Evolutionary conservation across 2,329 filamentous ascomycete species (phyloP).

Genomic region (Phoma sp.): DNA sequence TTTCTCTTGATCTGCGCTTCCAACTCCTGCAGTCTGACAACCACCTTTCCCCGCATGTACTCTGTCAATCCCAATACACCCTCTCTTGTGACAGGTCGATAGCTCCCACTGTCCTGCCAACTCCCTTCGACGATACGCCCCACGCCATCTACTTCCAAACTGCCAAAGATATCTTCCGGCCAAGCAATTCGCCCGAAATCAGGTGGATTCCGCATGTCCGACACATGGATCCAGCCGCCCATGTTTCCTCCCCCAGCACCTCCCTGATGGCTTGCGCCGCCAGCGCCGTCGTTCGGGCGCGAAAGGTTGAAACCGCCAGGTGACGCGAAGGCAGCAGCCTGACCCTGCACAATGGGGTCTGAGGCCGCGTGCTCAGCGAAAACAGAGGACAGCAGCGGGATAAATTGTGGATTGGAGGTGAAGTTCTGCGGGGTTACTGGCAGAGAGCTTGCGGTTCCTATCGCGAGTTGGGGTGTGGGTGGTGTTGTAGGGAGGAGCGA

Average conservation of each 20-base stretch:
- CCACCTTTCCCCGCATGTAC: constrained; percentile 31
- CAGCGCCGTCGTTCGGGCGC: constrained; percentile 51
- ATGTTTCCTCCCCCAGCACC: constrained; percentile 63
- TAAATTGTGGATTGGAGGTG: constrained; percentile 62
- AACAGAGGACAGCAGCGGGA: constrained; percentile 62
- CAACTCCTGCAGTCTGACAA: constrained; percentile 25
- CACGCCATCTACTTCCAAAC: constrained; percentile 64
- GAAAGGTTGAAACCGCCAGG: constrained; percentile 62
- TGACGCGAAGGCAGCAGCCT: constrained; percentile 66
- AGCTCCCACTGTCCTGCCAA: constrained; percentile 68
- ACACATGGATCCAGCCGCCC: constrained; percentile 69
- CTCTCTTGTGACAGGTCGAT: constrained; percentile 64
- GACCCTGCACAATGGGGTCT: constrained; percentile 63
- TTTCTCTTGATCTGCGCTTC: constrained; percentile 29
- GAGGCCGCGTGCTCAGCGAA: constrained; percentile 59
- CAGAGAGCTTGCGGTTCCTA: constrained; percentile 60
- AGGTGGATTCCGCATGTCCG: constrained; percentile 63
- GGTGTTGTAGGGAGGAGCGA: constrained; percentile 63
- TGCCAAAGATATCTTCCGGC: constrained; percentile 71
- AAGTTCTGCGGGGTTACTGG: constrained; percentile 64
- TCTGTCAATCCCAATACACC: constrained; percentile 53
- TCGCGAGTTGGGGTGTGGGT: constrained; percentile 58
- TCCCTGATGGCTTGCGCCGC: constrained; percentile 64
- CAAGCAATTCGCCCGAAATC: constrained; percentile 69
- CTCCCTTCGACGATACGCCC: constrained; percentile 65